A percentile compares a stretch with the other conserved stretches of the same genome.
These are phyloP conservation scores for Saccharata proteae DNA, from an alignment of 2,329 filamentous ascomycete species.

Conservation along the genomic window DNA sequence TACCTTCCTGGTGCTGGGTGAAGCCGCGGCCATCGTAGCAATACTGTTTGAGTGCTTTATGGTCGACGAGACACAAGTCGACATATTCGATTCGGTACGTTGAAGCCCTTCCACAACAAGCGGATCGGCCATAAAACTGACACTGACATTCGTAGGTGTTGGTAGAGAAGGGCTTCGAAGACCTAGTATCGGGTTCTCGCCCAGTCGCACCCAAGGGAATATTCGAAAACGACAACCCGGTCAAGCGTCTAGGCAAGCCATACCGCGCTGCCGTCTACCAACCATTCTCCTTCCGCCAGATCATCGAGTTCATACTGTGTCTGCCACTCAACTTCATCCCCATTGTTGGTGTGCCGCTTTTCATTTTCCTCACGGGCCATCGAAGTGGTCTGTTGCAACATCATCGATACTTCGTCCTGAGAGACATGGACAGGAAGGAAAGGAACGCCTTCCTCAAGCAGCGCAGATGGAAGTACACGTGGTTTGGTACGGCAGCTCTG, in stretches of 20 bases:
- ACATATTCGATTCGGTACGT: conserved; percentile 64
- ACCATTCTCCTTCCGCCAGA: conserved; percentile 85
- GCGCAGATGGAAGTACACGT: conserved; percentile 72
- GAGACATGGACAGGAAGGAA: conserved; percentile 61
- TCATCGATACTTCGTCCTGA: conserved; percentile 78
- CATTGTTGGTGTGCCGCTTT: conserved; percentile 68
- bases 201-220: conserved; percentile 56
- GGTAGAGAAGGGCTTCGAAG: conserved; percentile 58
- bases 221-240: conserved; percentile 60
- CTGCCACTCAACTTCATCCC: conserved; percentile 76
- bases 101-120: neutral
- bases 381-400: conserved; percentile 80
- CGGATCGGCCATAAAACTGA: conserved; percentile 1
- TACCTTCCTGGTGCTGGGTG: conserved; percentile 66
- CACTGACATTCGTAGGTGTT: conserved; percentile 45
- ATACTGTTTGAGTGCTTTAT: conserved; percentile 41
- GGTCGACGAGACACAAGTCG: conserved; percentile 61
- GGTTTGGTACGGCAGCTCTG: conserved; percentile 83
- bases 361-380: conserved; percentile 78
- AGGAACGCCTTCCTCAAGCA: conserved; percentile 56
- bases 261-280: conserved; percentile 66
- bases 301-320: conserved; percentile 61
- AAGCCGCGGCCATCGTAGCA: conserved; percentile 50
- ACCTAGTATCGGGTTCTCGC: conserved; percentile 33
- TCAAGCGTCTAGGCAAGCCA: conserved; percentile 73